Evolutionary conservation across 441 rosid species (phyloP), one percentile per base, ranked within the genome.

Genomic region (Eruca vesicaria): DNA sequence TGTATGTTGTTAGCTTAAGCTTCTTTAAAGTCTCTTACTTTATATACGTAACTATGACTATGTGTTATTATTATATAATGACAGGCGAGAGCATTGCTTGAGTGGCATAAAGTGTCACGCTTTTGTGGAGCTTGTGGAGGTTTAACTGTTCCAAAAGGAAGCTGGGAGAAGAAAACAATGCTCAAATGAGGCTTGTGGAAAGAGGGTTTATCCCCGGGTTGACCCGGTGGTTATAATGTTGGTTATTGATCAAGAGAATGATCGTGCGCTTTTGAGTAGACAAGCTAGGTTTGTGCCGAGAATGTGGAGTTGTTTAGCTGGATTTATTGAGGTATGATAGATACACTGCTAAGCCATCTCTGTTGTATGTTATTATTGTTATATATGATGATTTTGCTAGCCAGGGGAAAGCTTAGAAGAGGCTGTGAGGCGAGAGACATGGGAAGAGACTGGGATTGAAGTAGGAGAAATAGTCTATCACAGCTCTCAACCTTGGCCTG

Each of bases 341-440:
- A 60, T 31, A 35, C 32, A 20, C 15, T 3, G 21, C 45, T 59
- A 43, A 56, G 10, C 9, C 9, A 63, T 57, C 2, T 26, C 19
- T 57, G 9, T 57, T 23, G 18, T 26, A 12, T 26, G 19, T 14
- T n/a, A 0, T 57, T 41, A 28, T 23, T 23, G 55, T 73, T 45
- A 64, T 72, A 18, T 81, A 12, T 71, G 59, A 16, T 70, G 5
- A 71, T 84, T 56, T 57, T 75, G 73, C 53, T 82, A 94, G 99
- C 95, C 99, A 76, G 98, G 99, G 78, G 99, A 95, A 85, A 93
- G 97, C 87, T 90, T 95, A 82, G 99, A 93, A 83, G 98, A 91
- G 84, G 98, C 97, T 19, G 98, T 91, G 79, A 89, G 90, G 83
- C 82, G 99, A 79, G 98, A 95, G 89, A 90, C 99, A 64, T 88